A percentile compares a stretch with the other conserved stretches of the same genome.
These are phyloP conservation scores for Nakaseomyces nivariensis DNA, from an alignment of 1,139 yeast species.

Conservation along the genomic window DNA sequence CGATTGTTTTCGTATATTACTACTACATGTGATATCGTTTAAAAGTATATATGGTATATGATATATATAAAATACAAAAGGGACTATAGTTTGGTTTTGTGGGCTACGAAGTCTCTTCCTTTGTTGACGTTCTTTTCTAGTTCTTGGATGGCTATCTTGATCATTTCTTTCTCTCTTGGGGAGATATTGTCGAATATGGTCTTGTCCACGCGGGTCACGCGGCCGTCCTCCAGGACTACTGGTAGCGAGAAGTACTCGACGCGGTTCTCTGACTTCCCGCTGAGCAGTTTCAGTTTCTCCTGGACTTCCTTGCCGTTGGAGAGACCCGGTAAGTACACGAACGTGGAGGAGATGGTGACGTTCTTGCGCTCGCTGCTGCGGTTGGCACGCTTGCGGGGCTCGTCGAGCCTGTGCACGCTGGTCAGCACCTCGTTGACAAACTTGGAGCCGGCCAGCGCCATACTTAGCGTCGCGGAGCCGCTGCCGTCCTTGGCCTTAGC, in stretches of 20 bases:
- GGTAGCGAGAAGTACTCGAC: conserved; percentile 58
- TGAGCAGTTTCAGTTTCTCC: conserved; percentile 22
- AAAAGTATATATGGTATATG: too few species aligned
- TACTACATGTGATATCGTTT: too few species aligned
- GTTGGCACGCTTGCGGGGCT: conserved; percentile 11
- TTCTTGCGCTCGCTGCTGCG: conserved; percentile 27
- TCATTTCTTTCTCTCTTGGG: conserved; percentile 38
- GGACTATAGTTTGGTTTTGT: conserved; percentile 14
- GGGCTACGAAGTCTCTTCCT: conserved; percentile 47
- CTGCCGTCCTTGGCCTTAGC: conserved; percentile 54
- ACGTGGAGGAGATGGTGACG: conserved; percentile 30
- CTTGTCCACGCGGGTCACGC: conserved; percentile 38
- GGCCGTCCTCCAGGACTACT: conserved; percentile 40
- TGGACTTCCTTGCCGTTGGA: conserved; percentile 41
- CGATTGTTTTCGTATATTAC: too few species aligned
- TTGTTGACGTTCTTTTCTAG: conserved; percentile 48
- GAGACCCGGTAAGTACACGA: conserved; percentile 46
- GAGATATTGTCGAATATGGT: conserved; percentile 38
- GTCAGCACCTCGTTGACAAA: conserved; percentile 36
- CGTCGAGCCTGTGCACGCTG: conserved; percentile 15
- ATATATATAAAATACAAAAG: too few species aligned
- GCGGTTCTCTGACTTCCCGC: conserved; percentile 7
- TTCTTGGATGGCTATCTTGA: conserved; percentile 44
- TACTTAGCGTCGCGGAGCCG: conserved; percentile 68
- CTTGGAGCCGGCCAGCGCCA: conserved; percentile 70